A percentile compares a stretch with the other conserved stretches of the same genome.
These are phyloP conservation scores for Geotrichum ghanense DNA, from an alignment of 805 yeast genomes.

Conservation along the genomic window DNA sequence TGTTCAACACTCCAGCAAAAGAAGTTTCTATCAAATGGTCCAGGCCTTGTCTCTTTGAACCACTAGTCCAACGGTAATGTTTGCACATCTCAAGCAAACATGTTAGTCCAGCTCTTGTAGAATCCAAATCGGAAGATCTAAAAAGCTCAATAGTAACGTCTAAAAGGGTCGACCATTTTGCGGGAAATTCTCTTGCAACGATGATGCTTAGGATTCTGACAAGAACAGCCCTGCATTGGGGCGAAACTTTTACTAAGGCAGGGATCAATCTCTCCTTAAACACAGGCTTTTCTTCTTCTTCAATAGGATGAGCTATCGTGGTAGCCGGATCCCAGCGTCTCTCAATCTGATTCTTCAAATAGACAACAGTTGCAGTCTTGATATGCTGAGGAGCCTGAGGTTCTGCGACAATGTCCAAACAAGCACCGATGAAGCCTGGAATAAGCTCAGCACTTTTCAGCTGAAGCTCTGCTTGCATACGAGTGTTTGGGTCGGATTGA, in stretches of 20 bases:
- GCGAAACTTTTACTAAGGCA: constrained; percentile 41
- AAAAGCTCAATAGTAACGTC: constrained; percentile 36
- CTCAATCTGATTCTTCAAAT: constrained; percentile 63
- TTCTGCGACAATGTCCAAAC: constrained; percentile 60
- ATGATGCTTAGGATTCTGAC: constrained; percentile 39
- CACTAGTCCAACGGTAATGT: constrained; percentile 60
- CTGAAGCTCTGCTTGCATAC: constrained; percentile 60
- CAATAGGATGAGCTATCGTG: constrained; percentile 33
- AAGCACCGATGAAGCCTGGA: constrained; percentile 73
- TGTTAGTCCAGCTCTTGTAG: constrained; percentile 56
- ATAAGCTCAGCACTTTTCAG: constrained; percentile 42
- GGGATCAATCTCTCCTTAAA: constrained; percentile 59
- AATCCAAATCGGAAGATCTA: constrained; percentile 31
- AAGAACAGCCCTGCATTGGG: constrained; percentile 32
- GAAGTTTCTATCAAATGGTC: constrained; percentile 44
- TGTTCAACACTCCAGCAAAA: constrained; percentile 54
- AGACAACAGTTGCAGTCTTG: constrained; percentile 67
- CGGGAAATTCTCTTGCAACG: constrained; percentile 39
- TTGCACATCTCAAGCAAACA: constrained; percentile 61
- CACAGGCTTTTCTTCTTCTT: constrained; percentile 60
- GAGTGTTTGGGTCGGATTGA: constrained; percentile 46
- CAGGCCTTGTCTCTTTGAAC: constrained; percentile 39
- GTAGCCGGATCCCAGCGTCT: constrained; percentile 44
- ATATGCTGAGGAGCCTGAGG: constrained; percentile 39
- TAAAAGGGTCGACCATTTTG: constrained; percentile 43